Evolutionary conservation across 176 grass and related monocot species (phyloP).

Genomic region (Eragrostis nindensis): DNA sequence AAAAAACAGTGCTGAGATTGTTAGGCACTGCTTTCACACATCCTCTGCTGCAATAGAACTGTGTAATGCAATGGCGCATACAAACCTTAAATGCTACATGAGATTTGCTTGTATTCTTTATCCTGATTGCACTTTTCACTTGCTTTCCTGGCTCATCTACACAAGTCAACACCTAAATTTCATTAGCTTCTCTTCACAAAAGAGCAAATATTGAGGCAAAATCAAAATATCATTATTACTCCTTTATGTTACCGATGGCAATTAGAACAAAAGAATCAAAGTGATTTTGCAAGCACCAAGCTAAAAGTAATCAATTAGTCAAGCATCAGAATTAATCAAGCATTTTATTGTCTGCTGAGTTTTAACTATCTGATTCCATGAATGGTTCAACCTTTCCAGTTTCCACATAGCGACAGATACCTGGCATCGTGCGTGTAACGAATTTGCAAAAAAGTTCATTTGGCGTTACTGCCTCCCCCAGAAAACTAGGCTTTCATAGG

Average conservation of each 20-base stretch:
- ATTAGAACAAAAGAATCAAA: not conserved
- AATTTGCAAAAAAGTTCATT: slow-evolving; percentile 8
- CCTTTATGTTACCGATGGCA: not conserved
- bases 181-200: slow-evolving; percentile 38
- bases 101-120: slow-evolving; percentile 97
- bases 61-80: slow-evolving; percentile 32
- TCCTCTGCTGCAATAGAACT: slow-evolving; percentile 1
- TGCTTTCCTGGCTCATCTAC: slow-evolving; percentile 98
- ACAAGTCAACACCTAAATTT: slow-evolving; percentile 17
- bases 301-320: slow-evolving; percentile 2
- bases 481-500: not conserved
- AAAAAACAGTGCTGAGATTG: slow-evolving; percentile 1
- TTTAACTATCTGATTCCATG: not conserved
- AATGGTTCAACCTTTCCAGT: not conserved
- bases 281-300: slow-evolving; percentile 11
- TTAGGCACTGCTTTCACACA: slow-evolving; percentile 22
- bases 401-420: slow-evolving; percentile 10
- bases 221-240: not conserved
- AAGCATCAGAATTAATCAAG: slow-evolving; percentile 2
- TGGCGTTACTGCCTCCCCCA: not conserved
- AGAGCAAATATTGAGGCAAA: slow-evolving; percentile 1
- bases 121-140: slow-evolving; percentile 89
- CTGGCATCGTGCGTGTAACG: not conserved
- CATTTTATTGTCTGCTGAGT: slow-evolving; percentile 33
- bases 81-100: slow-evolving; percentile 94